Conservation (phyloP, 371 early-diverging fungal species). For the Rhizopus arrhizus region DNA sequence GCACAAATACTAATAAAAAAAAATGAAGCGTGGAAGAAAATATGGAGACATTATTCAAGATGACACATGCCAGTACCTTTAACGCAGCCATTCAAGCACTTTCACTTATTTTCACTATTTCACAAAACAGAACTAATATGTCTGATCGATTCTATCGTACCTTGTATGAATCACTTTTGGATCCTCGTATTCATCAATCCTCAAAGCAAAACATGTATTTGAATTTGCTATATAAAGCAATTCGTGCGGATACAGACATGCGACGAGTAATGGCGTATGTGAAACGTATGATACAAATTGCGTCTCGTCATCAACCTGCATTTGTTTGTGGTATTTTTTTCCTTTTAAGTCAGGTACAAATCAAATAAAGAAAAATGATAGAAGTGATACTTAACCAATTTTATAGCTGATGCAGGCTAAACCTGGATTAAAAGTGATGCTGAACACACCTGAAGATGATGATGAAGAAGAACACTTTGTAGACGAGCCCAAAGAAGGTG, state of each 20-base stretch:
- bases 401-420: conserved; percentile 42
- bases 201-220: conserved; percentile 93
- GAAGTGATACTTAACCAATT: background rate
- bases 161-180: conserved; percentile 86
- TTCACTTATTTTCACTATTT: conserved; percentile 83
- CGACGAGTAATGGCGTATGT: conserved; percentile 81
- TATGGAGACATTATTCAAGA: conserved; percentile 83
- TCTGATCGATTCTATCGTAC: conserved; percentile 88
- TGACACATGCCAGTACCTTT: conserved; percentile 86
- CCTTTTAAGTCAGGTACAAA: conserved; percentile 74
- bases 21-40: conserved; percentile 67
- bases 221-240: conserved; percentile 85
- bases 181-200: conserved; percentile 74
- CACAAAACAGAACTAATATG: conserved; percentile 50
- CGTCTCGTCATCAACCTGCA: conserved; percentile 75
- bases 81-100: conserved; percentile 92
- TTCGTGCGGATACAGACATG: conserved; percentile 75
- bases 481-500: conserved; percentile 33
- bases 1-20: background rate
- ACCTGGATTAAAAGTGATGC: conserved; percentile 58
- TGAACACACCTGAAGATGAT: conserved; percentile 74
- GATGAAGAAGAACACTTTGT: conserved; percentile 66
- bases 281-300: conserved; percentile 86
- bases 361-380: background rate
- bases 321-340: conserved; percentile 86